These are phyloP conservation scores for Piloderma croceum DNA, from an alignment of 768 basidiomycete genomes.

Conservation along the genomic window DNA sequence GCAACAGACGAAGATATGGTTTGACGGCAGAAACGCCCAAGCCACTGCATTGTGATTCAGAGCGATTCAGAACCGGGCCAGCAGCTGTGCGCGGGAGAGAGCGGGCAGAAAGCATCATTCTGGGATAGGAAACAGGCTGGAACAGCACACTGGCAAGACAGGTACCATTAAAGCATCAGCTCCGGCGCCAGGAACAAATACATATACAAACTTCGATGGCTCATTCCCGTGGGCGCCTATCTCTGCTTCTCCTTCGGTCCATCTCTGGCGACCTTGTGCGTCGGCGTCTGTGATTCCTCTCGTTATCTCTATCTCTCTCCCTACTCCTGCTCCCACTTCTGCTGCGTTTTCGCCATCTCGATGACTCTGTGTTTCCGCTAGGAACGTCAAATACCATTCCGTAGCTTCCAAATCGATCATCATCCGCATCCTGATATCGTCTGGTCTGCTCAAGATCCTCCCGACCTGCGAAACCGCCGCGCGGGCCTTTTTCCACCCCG, in stretches of 20 bases:
- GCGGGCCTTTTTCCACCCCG: slow-evolving; percentile 21
- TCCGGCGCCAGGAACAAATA: no score
- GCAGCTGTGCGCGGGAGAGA: no score
- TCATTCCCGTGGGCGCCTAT: no score
- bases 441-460: slow-evolving; percentile 70
- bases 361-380: slow-evolving; percentile 23
- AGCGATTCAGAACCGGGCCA: no score
- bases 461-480: slow-evolving; percentile 57
- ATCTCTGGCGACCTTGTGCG: slow-evolving; percentile 21
- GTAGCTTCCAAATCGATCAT: slow-evolving; percentile 37
- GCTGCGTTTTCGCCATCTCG: slow-evolving; percentile 17
- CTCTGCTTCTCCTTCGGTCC: no score
- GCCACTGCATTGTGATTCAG: no score
- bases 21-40: neutral
- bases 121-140: no score
- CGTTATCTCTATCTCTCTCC: slow-evolving; percentile 25
- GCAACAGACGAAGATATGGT: neutral
- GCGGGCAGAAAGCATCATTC: no score
- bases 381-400: slow-evolving; percentile 84
- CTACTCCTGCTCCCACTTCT: no score
- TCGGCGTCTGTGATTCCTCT: slow-evolving; percentile 20
- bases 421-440: slow-evolving; percentile 52
- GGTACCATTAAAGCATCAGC: no score
- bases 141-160: no score
- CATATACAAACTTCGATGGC: no score